phyloP scores from a whole-genome alignment of 164 flowering plant species.

The Aristolochia californica region DNA sequence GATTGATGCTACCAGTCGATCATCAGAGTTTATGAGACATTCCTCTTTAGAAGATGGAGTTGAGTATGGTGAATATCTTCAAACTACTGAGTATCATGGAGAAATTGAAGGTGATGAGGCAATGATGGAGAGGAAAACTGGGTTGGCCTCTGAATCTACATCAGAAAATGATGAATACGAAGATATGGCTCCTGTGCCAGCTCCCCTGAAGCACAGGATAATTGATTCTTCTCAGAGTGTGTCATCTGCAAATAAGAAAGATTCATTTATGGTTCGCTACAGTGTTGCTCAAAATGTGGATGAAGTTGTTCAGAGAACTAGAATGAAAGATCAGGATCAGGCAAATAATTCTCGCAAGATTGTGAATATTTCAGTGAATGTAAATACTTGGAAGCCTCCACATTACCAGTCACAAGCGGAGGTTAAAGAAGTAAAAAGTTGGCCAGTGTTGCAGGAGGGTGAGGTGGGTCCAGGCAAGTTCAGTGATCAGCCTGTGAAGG shows the following conservation, averaged over 20 bases:
- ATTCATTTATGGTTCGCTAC: slow-evolving; percentile 33
- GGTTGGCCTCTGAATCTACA: slow-evolving; percentile 31
- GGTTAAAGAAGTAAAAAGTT: slow-evolving; percentile 19
- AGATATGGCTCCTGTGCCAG: slow-evolving; percentile 19
- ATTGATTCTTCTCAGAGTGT: slow-evolving; percentile 20
- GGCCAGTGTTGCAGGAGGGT: slow-evolving; percentile 20
- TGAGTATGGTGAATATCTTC: slow-evolving; percentile 18
- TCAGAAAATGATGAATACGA: slow-evolving; percentile 58
- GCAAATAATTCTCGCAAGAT: slow-evolving; percentile 43
- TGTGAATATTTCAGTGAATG: slow-evolving; percentile 47
- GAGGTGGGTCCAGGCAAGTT: slow-evolving; percentile 20
- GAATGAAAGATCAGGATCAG: slow-evolving; percentile 32
- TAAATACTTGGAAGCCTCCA: slow-evolving; percentile 65
- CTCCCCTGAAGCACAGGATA: slow-evolving; percentile 17
- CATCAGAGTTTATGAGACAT: slow-evolving; percentile 8
- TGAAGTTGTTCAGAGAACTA: slow-evolving; percentile 16
- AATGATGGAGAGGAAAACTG: slow-evolving; percentile 27
- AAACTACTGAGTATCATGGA: slow-evolving; percentile 18
- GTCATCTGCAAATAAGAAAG: slow-evolving; percentile 31
- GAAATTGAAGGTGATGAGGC: slow-evolving; percentile 20
- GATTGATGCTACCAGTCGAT: slow-evolving; percentile 16
- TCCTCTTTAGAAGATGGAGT: slow-evolving; percentile 26
- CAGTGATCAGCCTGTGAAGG: slow-evolving; percentile 22
- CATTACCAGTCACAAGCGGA: slow-evolving; percentile 37
- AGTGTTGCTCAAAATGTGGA: slow-evolving; percentile 34